Base-by-base conservation (phyloP, 441 rosid genomes). In the Populus hybrid region DNA sequence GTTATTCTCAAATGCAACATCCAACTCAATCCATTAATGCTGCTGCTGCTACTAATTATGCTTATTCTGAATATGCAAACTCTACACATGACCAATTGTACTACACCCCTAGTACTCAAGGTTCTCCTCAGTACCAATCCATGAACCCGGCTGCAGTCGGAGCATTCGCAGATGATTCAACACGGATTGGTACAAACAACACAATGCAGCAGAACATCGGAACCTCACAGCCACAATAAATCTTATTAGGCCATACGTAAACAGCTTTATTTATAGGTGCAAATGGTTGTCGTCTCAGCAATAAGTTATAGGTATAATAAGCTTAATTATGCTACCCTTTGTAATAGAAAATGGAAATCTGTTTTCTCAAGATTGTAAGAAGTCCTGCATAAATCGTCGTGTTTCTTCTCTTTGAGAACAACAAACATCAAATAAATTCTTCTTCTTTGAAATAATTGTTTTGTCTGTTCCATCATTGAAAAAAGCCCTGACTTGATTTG, bases 91-190 rank as follows among this genome's bases (percentile, higher is more conserved):
- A 89, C 28, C 97, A 86, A 79, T 79, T 91, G 26, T 94, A 88
- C 83, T 94, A 90, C 70, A 81, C 61, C n/a, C 21, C 90, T 40
- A 95, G 87, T 74, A 78, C 74, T 74, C 90, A 87, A 70, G 85
- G 79, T 70, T 69, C 84, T 38, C 87, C 91, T 69, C 95, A 89
- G 79, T 95, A 90, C 83, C 98, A 95, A 80, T 91, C 87, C 79
- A 85, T 89, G 96, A 89, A 84, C 2, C 82, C 88, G 21, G 89
- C 94, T 0, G 85, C 91, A 71, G 91, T 94, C 42, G 84, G 80
- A 67, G 88, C 86, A 53, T 30, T 93, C 82, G 90, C 94, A 6
- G 97, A 93, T 79, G 87, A 84, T 63, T 84, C 98, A 38, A 69
- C 81, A 74, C 92, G 84, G 84, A 84, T 82, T 65, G 82, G 88